Evolutionary conservation across 2,329 filamentous ascomycete genomes (phyloP).

Genomic region (Colletotrichum australisinense): DNA sequence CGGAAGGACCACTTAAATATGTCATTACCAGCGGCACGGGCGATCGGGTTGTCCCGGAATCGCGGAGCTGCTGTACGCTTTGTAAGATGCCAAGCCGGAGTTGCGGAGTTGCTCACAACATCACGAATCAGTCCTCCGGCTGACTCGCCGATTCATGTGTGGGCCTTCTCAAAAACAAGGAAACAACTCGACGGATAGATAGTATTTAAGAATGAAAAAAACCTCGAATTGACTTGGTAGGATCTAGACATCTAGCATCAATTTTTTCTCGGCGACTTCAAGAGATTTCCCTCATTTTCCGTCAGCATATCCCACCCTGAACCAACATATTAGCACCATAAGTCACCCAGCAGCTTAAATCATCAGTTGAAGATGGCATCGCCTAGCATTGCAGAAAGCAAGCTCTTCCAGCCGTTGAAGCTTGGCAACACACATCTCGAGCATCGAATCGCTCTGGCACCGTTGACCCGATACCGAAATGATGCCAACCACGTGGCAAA

Average conservation of each 20-base stretch:
- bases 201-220: not conserved
- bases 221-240: not conserved
- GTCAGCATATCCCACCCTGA: not conserved
- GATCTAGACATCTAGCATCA: not conserved
- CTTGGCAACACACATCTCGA: slow-evolving; percentile 20
- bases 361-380: not conserved
- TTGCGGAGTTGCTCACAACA: not conserved
- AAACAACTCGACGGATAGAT: not conserved
- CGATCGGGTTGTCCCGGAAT: not conserved
- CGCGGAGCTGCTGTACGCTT: not conserved
- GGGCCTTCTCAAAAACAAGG: not conserved
- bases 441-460: slow-evolving; percentile 28
- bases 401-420: slow-evolving; percentile 24
- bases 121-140: not conserved
- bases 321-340: not conserved
- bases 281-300: not conserved
- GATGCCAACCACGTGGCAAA: slow-evolving; percentile 24
- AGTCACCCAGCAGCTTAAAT: not conserved
- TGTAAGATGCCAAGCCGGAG: not conserved
- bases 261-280: not conserved
- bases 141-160: not conserved
- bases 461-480: slow-evolving; percentile 31
- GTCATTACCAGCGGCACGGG: not conserved
- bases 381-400: slow-evolving; percentile 6
- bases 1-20: not conserved